These are phyloP conservation scores for Jatropha podagrica DNA, from an alignment of 441 rosid genomes.

Conservation along the genomic window DNA sequence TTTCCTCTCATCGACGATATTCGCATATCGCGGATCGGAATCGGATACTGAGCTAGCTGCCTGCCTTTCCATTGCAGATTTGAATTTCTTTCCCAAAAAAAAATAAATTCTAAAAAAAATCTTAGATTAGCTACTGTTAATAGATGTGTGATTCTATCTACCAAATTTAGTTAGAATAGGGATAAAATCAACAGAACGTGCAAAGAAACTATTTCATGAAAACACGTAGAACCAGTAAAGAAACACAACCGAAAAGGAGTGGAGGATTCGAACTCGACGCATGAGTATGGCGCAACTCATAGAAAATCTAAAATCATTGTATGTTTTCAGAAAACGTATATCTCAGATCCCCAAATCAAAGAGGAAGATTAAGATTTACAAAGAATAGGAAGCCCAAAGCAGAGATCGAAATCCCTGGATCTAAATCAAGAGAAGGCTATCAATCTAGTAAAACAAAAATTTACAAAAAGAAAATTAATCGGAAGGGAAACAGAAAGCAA, in stretches of 20 bases:
- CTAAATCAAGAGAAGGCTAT: slow-evolving; percentile 15
- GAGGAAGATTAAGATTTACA: neutral
- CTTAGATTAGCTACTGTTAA: neutral
- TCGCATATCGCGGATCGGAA: slow-evolving; percentile 42
- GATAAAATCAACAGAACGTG: slow-evolving; percentile 14
- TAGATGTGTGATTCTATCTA: neutral
- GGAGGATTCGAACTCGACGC: slow-evolving; percentile 76
- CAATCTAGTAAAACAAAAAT: neutral
- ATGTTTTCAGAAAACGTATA: slow-evolving; percentile 3
- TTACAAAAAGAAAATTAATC: neutral
- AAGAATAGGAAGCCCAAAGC: slow-evolving; percentile 12
- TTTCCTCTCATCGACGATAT: slow-evolving; percentile 59
- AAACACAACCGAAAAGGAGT: slow-evolving; percentile 87
- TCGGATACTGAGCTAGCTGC: slow-evolving; percentile 63
- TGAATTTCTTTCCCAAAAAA: slow-evolving; percentile 11
- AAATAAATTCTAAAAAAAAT: neutral
- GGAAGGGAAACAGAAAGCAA: neutral
- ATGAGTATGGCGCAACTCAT: slow-evolving; percentile 56
- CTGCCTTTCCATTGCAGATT: slow-evolving; percentile 41
- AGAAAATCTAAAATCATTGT: slow-evolving; percentile 48
- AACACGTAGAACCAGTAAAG: slow-evolving; percentile 91
- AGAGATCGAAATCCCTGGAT: slow-evolving; percentile 24
- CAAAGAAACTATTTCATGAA: slow-evolving; percentile 45
- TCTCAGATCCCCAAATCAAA: slow-evolving; percentile 8
- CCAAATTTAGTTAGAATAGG: neutral